A percentile compares a stretch with the other conserved stretches of the same genome.
Conservation (phyloP, 805 yeast species). For the Teunomyces panamensis region DNA sequence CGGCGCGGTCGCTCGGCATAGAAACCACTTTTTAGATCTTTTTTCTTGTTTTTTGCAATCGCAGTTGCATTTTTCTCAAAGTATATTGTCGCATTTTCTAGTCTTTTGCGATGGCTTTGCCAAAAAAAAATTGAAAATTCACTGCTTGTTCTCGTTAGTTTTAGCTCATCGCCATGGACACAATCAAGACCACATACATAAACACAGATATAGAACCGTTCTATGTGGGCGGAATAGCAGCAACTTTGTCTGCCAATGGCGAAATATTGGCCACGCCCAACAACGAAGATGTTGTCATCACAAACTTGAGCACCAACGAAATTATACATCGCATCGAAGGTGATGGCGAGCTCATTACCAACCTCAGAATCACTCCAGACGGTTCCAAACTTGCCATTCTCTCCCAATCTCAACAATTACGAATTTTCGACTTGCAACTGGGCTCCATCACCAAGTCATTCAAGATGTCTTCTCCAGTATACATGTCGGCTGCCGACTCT, state of each 20-base stretch:
- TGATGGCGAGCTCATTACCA: constrained; percentile 79
- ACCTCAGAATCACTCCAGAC: constrained; percentile 73
- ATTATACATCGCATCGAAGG: constrained; percentile 66
- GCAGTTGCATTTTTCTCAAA: not conserved
- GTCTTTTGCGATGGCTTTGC: constrained; percentile 9
- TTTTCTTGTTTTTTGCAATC: not conserved
- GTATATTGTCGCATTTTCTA: not conserved
- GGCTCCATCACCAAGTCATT: constrained; percentile 44
- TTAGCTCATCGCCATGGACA: constrained; percentile 10
- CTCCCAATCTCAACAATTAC: constrained; percentile 80
- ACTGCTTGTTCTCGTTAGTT: not conserved
- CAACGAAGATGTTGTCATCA: constrained; percentile 70
- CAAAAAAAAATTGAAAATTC: constrained; percentile 7
- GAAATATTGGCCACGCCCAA: constrained; percentile 72
- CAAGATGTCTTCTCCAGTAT: constrained; percentile 76
- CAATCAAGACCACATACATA: constrained; percentile 40
- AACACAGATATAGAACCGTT: constrained; percentile 67
- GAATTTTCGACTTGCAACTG: constrained; percentile 53
- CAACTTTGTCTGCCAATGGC: constrained; percentile 56
- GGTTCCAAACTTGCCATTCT: constrained; percentile 66
- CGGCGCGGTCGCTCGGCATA: constrained; percentile 44
- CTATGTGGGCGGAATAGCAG: constrained; percentile 81
- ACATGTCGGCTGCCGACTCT: constrained; percentile 69
- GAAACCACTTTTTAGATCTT: constrained; percentile 14
- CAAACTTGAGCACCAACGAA: constrained; percentile 59